A percentile compares a stretch with the other conserved stretches of the same genome.
phyloP scores from a whole-genome alignment of 176 grass and related monocot species.

The Avena insularis region DNA sequence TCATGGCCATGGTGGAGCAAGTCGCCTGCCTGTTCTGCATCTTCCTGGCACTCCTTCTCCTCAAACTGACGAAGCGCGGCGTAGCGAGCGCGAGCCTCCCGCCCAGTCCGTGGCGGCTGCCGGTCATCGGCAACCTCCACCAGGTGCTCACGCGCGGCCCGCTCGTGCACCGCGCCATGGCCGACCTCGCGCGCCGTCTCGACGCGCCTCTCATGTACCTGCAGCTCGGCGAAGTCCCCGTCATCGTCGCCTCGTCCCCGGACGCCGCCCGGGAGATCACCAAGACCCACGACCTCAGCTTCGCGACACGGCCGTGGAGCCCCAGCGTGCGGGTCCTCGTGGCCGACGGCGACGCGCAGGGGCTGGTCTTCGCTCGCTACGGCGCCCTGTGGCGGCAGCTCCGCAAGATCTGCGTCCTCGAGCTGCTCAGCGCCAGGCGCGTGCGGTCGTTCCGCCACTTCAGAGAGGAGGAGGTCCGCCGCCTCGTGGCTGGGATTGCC shows the following conservation, averaged over 20 bases:
- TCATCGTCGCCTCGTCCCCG: slow-evolving; percentile 40
- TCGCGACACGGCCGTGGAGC: slow-evolving; percentile 26
- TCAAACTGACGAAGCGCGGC: not conserved
- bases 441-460: slow-evolving; percentile 9
- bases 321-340: not conserved
- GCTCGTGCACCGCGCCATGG: slow-evolving; percentile 19
- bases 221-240: slow-evolving; percentile 32
- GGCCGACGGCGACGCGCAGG: not conserved
- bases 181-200: not conserved
- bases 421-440: slow-evolving; percentile 27
- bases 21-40: not conserved
- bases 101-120: slow-evolving; percentile 38
- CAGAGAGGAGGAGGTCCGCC: not conserved
- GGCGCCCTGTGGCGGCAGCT: slow-evolving; percentile 20
- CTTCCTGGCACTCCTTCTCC: not conserved
- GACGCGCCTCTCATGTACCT: slow-evolving; percentile 46
- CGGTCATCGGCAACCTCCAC: slow-evolving; percentile 53
- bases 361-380: slow-evolving; percentile 4
- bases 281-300: slow-evolving; percentile 42
- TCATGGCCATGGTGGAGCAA: not conserved
- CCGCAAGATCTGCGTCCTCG: not conserved
- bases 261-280: slow-evolving; percentile 39
- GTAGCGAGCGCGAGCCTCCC: not conserved
- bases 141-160: slow-evolving; percentile 11
- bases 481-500: not conserved